Evolutionary conservation across 2,329 filamentous ascomycete genomes (phyloP).

Genomic region (Pezicula carpinea): DNA sequence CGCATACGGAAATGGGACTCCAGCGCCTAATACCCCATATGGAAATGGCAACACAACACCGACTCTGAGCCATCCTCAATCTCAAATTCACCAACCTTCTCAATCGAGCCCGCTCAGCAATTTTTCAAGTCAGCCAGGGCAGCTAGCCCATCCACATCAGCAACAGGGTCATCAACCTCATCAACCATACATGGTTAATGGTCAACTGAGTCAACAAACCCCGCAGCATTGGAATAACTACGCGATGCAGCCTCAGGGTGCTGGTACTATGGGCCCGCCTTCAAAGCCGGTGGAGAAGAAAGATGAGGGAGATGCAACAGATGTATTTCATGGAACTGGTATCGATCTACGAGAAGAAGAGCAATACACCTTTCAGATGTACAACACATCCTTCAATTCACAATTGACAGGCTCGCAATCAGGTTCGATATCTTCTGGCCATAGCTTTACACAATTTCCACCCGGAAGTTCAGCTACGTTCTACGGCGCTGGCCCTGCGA

Average conservation of each 20-base stretch:
- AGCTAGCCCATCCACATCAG: neutral
- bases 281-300: slow-evolving; percentile 55
- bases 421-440: slow-evolving; percentile 34
- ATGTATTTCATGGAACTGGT: slow-evolving; percentile 78
- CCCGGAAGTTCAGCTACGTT: slow-evolving; percentile 53
- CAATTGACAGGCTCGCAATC: slow-evolving; percentile 36
- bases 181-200: neutral
- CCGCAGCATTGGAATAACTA: slow-evolving; percentile 18
- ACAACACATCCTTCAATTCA: slow-evolving; percentile 46
- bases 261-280: slow-evolving; percentile 50
- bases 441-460: slow-evolving; percentile 50
- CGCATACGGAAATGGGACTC: neutral
- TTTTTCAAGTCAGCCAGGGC: slow-evolving; percentile 11
- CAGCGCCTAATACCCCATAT: neutral
- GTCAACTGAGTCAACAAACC: neutral
- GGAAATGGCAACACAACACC: slow-evolving; percentile 13
- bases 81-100: slow-evolving; percentile 10
- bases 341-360: slow-evolving; percentile 87
- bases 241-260: slow-evolving; percentile 31
- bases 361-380: slow-evolving; percentile 68
- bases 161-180: slow-evolving; percentile 27
- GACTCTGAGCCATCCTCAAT: slow-evolving; percentile 18
- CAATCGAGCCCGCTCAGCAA: neutral
- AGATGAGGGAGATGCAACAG: slow-evolving; percentile 69
- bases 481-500: slow-evolving; percentile 61